A percentile compares a stretch with the other conserved stretches of the same genome.
Evolutionary conservation across 106 monocot genomes (phyloP).

Genomic region (Hemerocallis citrina): DNA sequence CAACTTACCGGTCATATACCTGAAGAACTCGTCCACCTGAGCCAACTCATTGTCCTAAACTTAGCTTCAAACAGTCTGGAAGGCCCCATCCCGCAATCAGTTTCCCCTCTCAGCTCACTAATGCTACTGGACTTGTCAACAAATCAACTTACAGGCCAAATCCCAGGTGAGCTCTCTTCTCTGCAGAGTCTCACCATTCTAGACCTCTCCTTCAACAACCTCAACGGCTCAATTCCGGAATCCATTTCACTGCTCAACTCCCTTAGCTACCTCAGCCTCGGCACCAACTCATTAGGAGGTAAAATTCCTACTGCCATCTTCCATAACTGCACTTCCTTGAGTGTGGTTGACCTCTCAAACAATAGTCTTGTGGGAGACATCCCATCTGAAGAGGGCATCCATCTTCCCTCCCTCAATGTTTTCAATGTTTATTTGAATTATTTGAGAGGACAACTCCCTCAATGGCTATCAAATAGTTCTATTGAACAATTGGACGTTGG

Average conservation of each 20-base stretch:
- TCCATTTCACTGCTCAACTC: constrained; percentile 15
- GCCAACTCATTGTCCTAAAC: constrained; percentile 6
- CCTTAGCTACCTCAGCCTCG: constrained; percentile 28
- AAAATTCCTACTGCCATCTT: constrained; percentile 27
- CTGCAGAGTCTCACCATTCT: constrained; percentile 9
- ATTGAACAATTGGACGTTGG: constrained; percentile 22
- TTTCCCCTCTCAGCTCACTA: constrained; percentile 23
- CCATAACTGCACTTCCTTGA: constrained; percentile 20
- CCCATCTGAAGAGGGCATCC: constrained; percentile 3
- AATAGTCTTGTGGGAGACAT: constrained; percentile 25
- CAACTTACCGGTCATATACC: constrained; percentile 24
- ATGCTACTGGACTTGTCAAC: constrained; percentile 16
- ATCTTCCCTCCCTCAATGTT: neutral
- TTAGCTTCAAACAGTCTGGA: neutral
- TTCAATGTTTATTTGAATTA: constrained; percentile 28
- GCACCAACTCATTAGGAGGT: constrained; percentile 23
- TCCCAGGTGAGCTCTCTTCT: constrained; percentile 21
- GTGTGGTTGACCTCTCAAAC: constrained; percentile 18
- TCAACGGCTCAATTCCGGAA: constrained; percentile 19
- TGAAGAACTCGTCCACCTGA: constrained; percentile 18
- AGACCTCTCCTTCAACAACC: constrained; percentile 19
- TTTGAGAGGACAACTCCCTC: constrained; percentile 22
- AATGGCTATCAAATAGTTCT: constrained; percentile 36
- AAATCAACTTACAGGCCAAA: constrained; percentile 21
- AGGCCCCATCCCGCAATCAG: constrained; percentile 11